Base-by-base conservation (phyloP, 352 stramenopile species). In the Phytophthora nicotianae region DNA sequence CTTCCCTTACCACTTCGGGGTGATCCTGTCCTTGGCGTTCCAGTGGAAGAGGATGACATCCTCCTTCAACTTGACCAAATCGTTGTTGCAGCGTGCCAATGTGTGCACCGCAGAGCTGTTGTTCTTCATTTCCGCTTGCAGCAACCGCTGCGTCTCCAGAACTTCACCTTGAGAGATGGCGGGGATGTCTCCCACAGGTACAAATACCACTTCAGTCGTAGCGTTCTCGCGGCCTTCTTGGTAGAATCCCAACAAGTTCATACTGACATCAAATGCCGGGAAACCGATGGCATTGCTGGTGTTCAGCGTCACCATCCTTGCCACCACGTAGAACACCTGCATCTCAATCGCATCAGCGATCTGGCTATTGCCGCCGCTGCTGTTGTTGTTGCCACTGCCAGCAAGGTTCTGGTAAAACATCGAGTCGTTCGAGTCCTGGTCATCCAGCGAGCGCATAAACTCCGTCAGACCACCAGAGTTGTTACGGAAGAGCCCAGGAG, bases 41-140 rank as follows among this genome's bases (percentile, higher is more conserved):
- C 86, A 94, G 64, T 92, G 79, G 65, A 90, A 94, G 24, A 94
- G 74, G 37, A 94, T 90, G 23, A 92, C 86, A 35, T 94, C 84
- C 58, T 94, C 86, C 68, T 92, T 91, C 35, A 94, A 73, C 64
- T 94, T 92, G 42, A 89, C 79, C 37, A 94, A 65, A 63, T 92
- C 81, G 50, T 94, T 94, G 68, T 85, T 90, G 75, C 81, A 91
- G 13, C 78, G 68, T 40, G 75, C 68, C 23, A 94, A 58, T 13
- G 80, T 91, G 71, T 89, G 78, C 24, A 94, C 81, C 1, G 81
- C 81, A 37, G 60, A 75, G 57, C 80, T 92, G 63, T 86, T 88
- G 37, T 80, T 72, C 61, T 92, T 91, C 41, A 92, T 76, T 65
- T 91, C 86, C 0, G 63, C 81, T 27, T 80, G 75, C 17, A 92